Conservation (phyloP, 2,329 filamentous ascomycete genomes). For the Botrytis sinoallii region DNA sequence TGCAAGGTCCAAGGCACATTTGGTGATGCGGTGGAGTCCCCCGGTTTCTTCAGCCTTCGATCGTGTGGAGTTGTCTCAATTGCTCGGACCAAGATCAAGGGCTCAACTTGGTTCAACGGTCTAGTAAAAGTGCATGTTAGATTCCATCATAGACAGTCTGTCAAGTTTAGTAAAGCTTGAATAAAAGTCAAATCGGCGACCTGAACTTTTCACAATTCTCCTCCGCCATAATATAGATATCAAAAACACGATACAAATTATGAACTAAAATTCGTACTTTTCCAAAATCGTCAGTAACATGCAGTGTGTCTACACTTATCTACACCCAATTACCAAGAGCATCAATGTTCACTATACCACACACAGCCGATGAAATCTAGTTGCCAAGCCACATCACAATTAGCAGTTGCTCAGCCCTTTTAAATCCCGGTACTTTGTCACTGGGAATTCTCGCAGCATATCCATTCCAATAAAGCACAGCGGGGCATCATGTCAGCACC, state of each 20-base stretch:
- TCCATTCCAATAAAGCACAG: not conserved
- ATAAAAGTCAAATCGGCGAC: not conserved
- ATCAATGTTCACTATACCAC: not conserved
- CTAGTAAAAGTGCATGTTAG: not conserved
- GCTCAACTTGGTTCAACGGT: not conserved
- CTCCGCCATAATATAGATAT: not conserved
- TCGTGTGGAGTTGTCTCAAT: constrained; percentile 10
- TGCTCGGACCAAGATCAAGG: not conserved
- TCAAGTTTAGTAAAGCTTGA: not conserved
- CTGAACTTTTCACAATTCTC: not conserved
- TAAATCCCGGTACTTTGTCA: constrained; percentile 18
- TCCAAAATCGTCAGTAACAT: not conserved
- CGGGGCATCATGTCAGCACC: constrained; percentile 14
- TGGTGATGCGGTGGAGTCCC: not conserved
- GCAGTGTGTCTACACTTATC: not conserved
- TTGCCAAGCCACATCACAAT: not conserved
- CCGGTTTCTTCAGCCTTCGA: constrained; percentile 5
- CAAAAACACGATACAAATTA: not conserved
- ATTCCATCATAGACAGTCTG: not conserved
- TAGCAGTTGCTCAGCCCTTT: constrained; percentile 14
- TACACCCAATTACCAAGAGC: not conserved
- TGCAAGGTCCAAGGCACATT: constrained; percentile 4
- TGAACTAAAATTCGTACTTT: not conserved
- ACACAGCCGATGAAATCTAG: not conserved
- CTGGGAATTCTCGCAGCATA: constrained; percentile 7